Conservation (phyloP, 2,329 filamentous ascomycete genomes). For the Sphaerulina populicola region DNA sequence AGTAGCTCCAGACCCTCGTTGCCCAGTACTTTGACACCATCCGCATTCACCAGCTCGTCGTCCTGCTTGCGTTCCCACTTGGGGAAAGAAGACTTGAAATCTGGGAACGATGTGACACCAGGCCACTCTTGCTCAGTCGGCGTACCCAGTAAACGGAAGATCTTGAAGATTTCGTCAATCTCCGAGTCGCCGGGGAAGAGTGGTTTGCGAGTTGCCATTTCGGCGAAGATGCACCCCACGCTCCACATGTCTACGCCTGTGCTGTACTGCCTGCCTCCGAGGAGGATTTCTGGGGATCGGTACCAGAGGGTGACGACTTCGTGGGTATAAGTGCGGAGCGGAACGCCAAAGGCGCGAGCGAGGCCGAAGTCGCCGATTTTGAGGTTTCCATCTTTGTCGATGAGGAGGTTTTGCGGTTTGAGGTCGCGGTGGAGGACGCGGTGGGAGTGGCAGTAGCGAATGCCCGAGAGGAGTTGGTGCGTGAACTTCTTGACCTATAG, state of each 20-base stretch:
- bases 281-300: constrained; percentile 78
- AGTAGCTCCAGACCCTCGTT: constrained; percentile 61
- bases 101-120: constrained; percentile 86
- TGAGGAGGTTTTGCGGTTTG: constrained; percentile 84
- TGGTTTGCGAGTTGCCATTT: constrained; percentile 91
- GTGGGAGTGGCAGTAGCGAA: constrained; percentile 82
- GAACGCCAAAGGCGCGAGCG: constrained; percentile 82
- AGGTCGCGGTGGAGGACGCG: constrained; percentile 79
- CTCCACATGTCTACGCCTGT: constrained; percentile 97
- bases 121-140: constrained; percentile 77
- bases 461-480: constrained; percentile 74
- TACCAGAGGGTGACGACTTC: constrained; percentile 95
- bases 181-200: constrained; percentile 88
- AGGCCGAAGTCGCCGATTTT: constrained; percentile 88
- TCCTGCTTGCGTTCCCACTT: constrained; percentile 73
- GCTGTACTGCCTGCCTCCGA: constrained; percentile 84
- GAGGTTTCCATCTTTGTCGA: constrained; percentile 76
- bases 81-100: constrained; percentile 86
- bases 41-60: constrained; percentile 56
- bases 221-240: constrained; percentile 86
- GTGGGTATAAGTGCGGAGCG: constrained; percentile 83
- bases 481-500: constrained; percentile 71
- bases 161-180: constrained; percentile 92
- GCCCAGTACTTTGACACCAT: constrained; percentile 50
- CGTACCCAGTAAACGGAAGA: constrained; percentile 74